phyloP scores from a whole-genome alignment of 805 yeast genomes.

The Metschnikowia matae region DNA sequence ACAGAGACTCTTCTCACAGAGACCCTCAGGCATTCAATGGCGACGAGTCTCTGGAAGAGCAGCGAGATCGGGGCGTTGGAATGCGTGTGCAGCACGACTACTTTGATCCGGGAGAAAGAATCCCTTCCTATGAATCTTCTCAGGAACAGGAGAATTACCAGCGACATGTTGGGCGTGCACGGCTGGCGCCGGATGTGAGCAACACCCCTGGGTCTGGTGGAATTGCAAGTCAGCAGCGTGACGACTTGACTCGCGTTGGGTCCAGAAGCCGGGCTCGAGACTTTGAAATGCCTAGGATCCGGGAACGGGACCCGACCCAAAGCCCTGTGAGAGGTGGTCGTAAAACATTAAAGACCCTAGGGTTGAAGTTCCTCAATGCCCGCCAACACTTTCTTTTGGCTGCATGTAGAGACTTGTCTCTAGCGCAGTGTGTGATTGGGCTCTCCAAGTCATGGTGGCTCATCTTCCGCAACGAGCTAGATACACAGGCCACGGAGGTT shows the following conservation, averaged over 20 bases:
- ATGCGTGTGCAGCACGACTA: slow-evolving; percentile 15
- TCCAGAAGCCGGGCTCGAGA: slow-evolving; percentile 3
- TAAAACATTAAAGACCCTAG: slow-evolving; percentile 48
- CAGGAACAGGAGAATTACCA: slow-evolving; percentile 25
- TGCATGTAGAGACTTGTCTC: slow-evolving; percentile 71
- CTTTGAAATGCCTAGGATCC: slow-evolving; percentile 7
- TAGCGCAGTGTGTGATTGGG: slow-evolving; percentile 63
- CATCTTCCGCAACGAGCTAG: slow-evolving; percentile 16
- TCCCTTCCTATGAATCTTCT: slow-evolving; percentile 41
- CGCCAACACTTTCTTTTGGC: slow-evolving; percentile 74
- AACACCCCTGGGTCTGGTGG: background rate
- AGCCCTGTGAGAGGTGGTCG: slow-evolving; percentile 18
- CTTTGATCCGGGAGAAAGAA: slow-evolving; percentile 31
- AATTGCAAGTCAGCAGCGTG: background rate
- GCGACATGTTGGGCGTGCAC: slow-evolving; percentile 7
- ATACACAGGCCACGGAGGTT: slow-evolving; percentile 1
- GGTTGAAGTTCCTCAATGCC: slow-evolving; percentile 68
- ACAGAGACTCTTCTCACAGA: slow-evolving; percentile 4
- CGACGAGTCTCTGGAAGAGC: background rate
- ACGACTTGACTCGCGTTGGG: background rate
- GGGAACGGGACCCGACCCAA: slow-evolving; percentile 10
- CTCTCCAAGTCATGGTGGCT: slow-evolving; percentile 43
- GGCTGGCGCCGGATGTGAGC: slow-evolving; percentile 5
- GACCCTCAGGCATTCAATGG: background rate
- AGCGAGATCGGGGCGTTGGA: background rate